Evolutionary conservation across 2,329 filamentous ascomycete species (phyloP).

Genomic region (Colletotrichum theobromicola): DNA sequence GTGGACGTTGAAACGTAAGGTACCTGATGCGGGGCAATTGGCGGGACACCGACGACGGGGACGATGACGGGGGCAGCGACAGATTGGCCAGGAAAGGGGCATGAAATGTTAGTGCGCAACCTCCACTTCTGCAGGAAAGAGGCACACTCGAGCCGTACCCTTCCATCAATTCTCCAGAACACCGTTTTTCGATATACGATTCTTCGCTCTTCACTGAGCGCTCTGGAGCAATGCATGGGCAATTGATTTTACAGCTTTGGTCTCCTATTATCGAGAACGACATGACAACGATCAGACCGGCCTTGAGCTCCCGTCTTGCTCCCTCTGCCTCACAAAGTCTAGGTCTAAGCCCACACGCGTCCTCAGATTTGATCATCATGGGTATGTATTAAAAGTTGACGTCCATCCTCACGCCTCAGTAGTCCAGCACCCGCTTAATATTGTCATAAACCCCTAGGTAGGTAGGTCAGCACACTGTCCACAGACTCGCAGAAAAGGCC

Average conservation of each 20-base stretch:
- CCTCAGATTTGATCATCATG: neutral
- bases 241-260: neutral
- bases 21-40: constrained; percentile 18
- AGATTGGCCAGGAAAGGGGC: constrained; percentile 17
- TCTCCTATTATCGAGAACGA: neutral
- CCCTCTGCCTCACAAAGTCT: neutral
- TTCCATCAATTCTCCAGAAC: neutral
- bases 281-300: neutral
- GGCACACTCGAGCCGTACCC: neutral
- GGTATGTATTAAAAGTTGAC: constrained; percentile 7
- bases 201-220: neutral
- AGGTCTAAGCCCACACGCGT: neutral
- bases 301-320: neutral
- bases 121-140: neutral
- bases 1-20: constrained; percentile 17
- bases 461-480: constrained; percentile 29
- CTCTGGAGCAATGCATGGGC: neutral
- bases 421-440: constrained; percentile 70
- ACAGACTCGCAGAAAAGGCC: too few species aligned
- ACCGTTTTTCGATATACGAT: neutral
- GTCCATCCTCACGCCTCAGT: constrained; percentile 43
- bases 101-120: constrained; percentile 15
- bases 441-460: constrained; percentile 71
- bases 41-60: neutral
- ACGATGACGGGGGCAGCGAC: neutral